phyloP scores from a whole-genome alignment of 768 basidiomycete genomes.

The Trametes villosa region DNA sequence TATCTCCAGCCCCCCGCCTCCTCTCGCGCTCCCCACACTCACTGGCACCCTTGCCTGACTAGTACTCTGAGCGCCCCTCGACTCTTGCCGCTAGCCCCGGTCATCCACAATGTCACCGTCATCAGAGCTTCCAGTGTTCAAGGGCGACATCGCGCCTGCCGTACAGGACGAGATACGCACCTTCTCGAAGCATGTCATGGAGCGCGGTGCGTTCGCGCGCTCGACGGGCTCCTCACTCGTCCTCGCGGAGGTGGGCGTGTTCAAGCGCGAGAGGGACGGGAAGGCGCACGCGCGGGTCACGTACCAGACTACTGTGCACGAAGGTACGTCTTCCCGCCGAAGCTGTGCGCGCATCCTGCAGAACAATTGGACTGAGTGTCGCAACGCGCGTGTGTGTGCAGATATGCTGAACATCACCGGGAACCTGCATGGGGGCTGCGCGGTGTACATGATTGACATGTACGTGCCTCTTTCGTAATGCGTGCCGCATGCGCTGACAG shows the following conservation, averaged over 20 bases:
- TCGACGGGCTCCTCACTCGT: conserved; percentile 15
- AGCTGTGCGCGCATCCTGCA: too few species aligned
- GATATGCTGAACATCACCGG: conserved; percentile 24
- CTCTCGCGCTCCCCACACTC: background rate
- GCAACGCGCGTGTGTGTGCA: background rate
- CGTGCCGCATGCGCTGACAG: background rate
- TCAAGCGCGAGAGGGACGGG: conserved; percentile 19
- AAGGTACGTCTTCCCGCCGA: conserved; percentile 11
- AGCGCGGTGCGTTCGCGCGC: conserved; percentile 13
- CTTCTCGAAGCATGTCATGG: conserved; percentile 8
- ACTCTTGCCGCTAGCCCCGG: background rate
- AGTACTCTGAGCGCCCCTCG: background rate
- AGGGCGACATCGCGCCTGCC: conserved; percentile 1
- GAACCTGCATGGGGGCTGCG: conserved; percentile 26
- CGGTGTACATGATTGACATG: conserved; percentile 26
- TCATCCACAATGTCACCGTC: background rate
- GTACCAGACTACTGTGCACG: conserved; percentile 15
- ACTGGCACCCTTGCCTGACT: background rate
- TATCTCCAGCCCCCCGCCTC: background rate
- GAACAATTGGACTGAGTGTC: background rate
- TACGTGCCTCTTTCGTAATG: background rate
- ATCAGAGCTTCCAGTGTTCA: background rate
- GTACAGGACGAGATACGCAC: conserved; percentile 6
- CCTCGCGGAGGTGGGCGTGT: conserved; percentile 18
- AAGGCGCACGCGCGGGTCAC: conserved; percentile 19